These are phyloP conservation scores for Heritiera fomes DNA, from an alignment of 345 rosid species.

Conservation along the genomic window DNA sequence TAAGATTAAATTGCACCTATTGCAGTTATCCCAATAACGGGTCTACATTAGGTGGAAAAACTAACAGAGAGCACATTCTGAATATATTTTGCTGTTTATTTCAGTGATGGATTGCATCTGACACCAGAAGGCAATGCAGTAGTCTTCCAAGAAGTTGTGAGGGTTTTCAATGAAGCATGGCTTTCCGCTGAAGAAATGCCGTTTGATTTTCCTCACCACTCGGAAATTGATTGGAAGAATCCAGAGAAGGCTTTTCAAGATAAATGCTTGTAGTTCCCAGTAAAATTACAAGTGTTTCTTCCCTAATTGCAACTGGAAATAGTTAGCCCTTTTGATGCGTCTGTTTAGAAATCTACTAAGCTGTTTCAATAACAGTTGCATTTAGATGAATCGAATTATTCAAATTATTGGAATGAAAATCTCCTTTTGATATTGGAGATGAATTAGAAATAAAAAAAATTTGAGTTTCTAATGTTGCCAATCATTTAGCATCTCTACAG, in stretches of 20 bases:
- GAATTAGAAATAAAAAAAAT: no score
- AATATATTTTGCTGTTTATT: not conserved
- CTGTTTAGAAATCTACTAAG: not conserved
- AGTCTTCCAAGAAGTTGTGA: slow-evolving; percentile 55
- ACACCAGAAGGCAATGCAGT: slow-evolving; percentile 76
- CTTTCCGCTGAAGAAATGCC: slow-evolving; percentile 76
- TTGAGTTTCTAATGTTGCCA: no score
- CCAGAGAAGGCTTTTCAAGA: slow-evolving; percentile 70
- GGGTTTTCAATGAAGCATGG: slow-evolving; percentile 66
- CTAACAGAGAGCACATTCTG: not conserved
- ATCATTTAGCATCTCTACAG: no score
- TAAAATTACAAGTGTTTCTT: not conserved
- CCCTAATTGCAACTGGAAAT: not conserved
- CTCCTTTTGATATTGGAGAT: no score
- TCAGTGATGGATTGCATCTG: slow-evolving; percentile 90
- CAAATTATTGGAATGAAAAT: no score
- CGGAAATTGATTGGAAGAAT: slow-evolving; percentile 55
- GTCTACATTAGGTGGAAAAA: not conserved
- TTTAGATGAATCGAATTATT: not conserved
- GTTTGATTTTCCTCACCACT: slow-evolving; percentile 77
- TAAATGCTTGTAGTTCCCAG: slow-evolving; percentile 31
- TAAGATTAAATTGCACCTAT: not conserved
- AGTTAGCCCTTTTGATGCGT: not conserved
- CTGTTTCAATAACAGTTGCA: not conserved
- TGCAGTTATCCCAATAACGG: no score